Evolutionary conservation across 768 basidiomycete species (phyloP), one percentile per base, ranked within the genome.

Genomic region (Suillus cothurnatus): DNA sequence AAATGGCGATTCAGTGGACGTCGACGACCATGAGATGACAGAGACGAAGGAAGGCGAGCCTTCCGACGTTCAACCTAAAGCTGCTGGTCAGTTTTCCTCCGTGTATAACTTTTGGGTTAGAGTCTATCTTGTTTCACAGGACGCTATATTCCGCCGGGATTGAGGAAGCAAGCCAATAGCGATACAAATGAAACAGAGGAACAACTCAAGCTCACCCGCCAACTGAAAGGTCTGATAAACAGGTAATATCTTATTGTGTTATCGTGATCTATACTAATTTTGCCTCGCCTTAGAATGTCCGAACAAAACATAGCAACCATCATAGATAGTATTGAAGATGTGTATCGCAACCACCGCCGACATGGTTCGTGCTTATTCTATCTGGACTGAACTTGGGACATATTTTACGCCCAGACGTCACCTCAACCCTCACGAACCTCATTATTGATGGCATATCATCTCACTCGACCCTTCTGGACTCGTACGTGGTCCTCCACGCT

Each of bases 201-300:
- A 34, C 71, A 76, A 58, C 67, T 81, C 15, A 92, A 91, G 75
- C 81, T 97, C 41, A 85, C 81, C 3, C 84, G 89, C 56, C 92
- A 91, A 69, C 77, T 94, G 34, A 95, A 97, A 78, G 96, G 95
- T 73, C 77, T 95, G 21, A 82, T 97, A 57, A 97, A 98, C 77
- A 85, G 92, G 94, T 93, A 70, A 53, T 81, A 52, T 28, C 15
- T 39, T 41, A 47, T 15, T 39, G 41, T 9, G 43, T 50, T 43
- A 58, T 65, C 36, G 17, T 68, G 26, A 34, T 62, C 2, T 39
- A 12, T 32, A 39, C 41, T 68, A 38, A 38, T 36, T 64, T 41
- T 39, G 14, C 8, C n/a, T 26, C 26, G 7, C 36, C 50, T 47
- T 68, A 95, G 95, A 68, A 84, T 97, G 88, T 94, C 90, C 68